These are phyloP conservation scores for Bremia lactucae DNA, from an alignment of 352 stramenopile species.

Conservation along the genomic window DNA sequence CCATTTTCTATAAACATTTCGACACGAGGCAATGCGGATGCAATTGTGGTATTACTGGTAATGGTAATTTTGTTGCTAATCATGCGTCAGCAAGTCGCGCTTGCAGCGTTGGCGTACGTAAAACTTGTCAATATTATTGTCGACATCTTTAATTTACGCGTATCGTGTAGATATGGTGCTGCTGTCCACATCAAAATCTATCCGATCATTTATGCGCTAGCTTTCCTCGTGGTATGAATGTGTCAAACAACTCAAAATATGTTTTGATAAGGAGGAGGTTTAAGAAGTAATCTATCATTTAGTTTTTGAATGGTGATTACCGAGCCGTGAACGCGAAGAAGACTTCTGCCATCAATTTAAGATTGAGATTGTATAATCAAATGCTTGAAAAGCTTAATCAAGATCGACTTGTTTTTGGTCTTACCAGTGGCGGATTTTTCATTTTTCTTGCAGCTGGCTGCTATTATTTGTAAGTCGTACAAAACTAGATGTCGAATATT, in stretches of 20 bases:
- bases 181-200: slow-evolving; percentile 98
- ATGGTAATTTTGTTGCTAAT: slow-evolving; percentile 85
- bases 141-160: background rate
- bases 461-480: slow-evolving; percentile 64
- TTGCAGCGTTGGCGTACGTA: slow-evolving; percentile 57
- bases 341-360: slow-evolving; percentile 36
- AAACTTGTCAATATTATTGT: background rate
- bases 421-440: slow-evolving; percentile 83
- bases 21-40: slow-evolving; percentile 96
- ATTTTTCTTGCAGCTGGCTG: slow-evolving; percentile 69
- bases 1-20: slow-evolving; percentile 98
- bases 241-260: no score
- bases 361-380: slow-evolving; percentile 41
- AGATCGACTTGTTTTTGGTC: slow-evolving; percentile 82
- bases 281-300: no score
- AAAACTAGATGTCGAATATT: no score
- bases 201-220: slow-evolving; percentile 93
- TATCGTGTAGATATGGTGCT: slow-evolving; percentile 77
- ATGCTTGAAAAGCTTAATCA: slow-evolving; percentile 44
- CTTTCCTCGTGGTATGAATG: slow-evolving; percentile 68
- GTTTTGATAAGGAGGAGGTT: no score
- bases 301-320: slow-evolving; percentile 72
- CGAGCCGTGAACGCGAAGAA: slow-evolving; percentile 35
- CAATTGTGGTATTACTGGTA: slow-evolving; percentile 89
- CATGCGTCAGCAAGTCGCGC: slow-evolving; percentile 66